A percentile compares a stretch with the other conserved stretches of the same genome.
These are phyloP conservation scores for Urochloa ruziziensis DNA, from an alignment of 176 grass and related monocot genomes.

Conservation along the genomic window DNA sequence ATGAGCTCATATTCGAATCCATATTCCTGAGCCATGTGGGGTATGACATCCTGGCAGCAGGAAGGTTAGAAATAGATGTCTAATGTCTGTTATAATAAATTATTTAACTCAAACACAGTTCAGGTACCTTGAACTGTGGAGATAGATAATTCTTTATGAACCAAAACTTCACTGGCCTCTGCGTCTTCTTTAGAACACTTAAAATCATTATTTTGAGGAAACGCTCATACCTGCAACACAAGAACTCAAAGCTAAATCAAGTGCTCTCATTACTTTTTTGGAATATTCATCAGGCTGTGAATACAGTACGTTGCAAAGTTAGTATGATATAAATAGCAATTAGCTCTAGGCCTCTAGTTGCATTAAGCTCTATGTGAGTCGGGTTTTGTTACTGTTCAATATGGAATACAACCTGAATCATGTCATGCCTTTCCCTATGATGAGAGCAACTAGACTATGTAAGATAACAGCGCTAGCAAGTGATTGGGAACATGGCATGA, in stretches of 20 bases:
- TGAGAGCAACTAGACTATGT: constrained; percentile 3
- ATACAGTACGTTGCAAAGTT: not conserved
- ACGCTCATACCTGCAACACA: constrained; percentile 80
- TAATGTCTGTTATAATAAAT: constrained; percentile 5
- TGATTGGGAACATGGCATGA: constrained; percentile 13
- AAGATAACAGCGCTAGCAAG: not conserved
- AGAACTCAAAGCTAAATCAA: constrained; percentile 27
- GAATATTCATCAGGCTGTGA: constrained; percentile 2
- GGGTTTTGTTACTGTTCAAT: not conserved
- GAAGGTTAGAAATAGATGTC: constrained; percentile 31
- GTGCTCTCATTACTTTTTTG: constrained; percentile 6
- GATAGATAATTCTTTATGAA: constrained; percentile 99
- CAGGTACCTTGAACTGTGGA: constrained; percentile 90
- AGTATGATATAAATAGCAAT: constrained; percentile 5
- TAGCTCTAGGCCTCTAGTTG: constrained; percentile 20
- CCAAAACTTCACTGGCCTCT: constrained; percentile 98
- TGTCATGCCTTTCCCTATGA: not conserved
- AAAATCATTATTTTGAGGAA: constrained; percentile 99
- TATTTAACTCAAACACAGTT: constrained; percentile 31
- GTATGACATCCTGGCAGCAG: constrained; percentile 83
- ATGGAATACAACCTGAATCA: constrained; percentile 18
- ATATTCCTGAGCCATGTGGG: constrained; percentile 89
- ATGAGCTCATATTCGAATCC: constrained; percentile 93
- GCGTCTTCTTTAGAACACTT: constrained; percentile 92
- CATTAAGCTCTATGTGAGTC: constrained; percentile 10